phyloP scores from a whole-genome alignment of 768 basidiomycete genomes.

The Solioccasus polychromus region DNA sequence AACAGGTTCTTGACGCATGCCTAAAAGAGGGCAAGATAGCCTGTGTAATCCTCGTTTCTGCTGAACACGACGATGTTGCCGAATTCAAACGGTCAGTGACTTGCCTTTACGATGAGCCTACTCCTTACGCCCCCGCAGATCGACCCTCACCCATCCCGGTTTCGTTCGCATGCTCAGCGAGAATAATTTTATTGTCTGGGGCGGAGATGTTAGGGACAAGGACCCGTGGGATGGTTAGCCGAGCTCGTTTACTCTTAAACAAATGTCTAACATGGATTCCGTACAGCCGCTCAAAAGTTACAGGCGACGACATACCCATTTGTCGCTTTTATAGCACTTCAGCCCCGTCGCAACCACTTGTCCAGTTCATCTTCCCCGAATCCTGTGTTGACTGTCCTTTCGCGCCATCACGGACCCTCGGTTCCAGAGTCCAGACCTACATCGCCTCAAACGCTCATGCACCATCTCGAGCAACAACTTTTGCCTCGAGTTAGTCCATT shows the following conservation, averaged over 20 bases:
- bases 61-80: conserved; percentile 86
- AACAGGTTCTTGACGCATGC: conserved; percentile 68
- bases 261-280: conserved; percentile 4
- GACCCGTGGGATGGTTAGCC: conserved; percentile 74
- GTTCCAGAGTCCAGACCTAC: conserved; percentile 53
- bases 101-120: neutral
- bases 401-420: conserved; percentile 74
- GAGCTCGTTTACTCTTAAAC: too few species aligned
- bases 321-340: conserved; percentile 86
- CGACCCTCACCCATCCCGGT: conserved; percentile 70
- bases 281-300: conserved; percentile 61
- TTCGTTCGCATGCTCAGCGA: conserved; percentile 68
- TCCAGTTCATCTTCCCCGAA: conserved; percentile 34
- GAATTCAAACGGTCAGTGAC: conserved; percentile 75
- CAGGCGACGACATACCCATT: conserved; percentile 92
- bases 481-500: conserved; percentile 80
- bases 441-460: conserved; percentile 56
- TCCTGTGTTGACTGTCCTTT: conserved; percentile 74
- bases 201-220: conserved; percentile 79
- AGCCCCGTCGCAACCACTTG: conserved; percentile 54
- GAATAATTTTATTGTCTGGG: conserved; percentile 85
- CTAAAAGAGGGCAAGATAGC: conserved; percentile 72
- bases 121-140: conserved; percentile 35
- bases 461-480: conserved; percentile 68
- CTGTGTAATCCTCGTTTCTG: conserved; percentile 79